Base-by-base conservation (phyloP, 2,329 filamentous ascomycete species). In the Neurospora sp. region DNA sequence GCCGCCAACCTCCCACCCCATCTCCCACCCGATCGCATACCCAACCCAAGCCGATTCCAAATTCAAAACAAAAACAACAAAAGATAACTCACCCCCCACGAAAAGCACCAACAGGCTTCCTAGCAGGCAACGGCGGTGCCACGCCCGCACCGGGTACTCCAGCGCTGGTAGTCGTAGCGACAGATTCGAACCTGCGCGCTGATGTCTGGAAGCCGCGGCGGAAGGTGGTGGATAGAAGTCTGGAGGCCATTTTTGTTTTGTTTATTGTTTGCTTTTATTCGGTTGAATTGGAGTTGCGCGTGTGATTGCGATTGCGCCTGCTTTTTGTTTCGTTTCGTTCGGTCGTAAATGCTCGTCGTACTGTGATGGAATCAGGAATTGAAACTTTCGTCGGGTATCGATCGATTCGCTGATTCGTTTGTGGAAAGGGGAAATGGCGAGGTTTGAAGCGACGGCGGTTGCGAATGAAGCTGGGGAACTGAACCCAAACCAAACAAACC, bases 31-130 rank as follows among this genome's bases (percentile, higher is more conserved):
- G 33, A 36, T 36, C 33, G 33, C n/a, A 23, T 8, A 13, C 42
- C n/a, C 42, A 46, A 19, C n/a, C 42, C 42, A n/a, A 46, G 9
- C 42, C 42, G 38, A 15, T 13, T 46, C 42, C 17, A 4, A 46
- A 19, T 19, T 4, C n/a, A 6, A 46, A 58, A 15, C 7, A 23
- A 23, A 62, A 7, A 36, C 33, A 28, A 17, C 13, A 2, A 36
- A 39, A 10, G 39, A 68, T 8, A 62, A 82, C 86, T 78, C 76
- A 89, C 87, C 87, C 86, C 81, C 86, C 86, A 67, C 87, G 85
- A 78, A 89, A 87, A 71, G 87, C 87, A 74, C 87, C 87, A 71
- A 89, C 81, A 66, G 87, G 87, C 79, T 84, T 87, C 76, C 85
- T 83, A 69, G 84, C 82, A n/a, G 85, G 85, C 71, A 89, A 80